A percentile compares a stretch with the other conserved stretches of the same genome.
Conservation (phyloP, 495 filamentous ascomycete species). For the Pseudoneurospora amorphoporcata region DNA sequence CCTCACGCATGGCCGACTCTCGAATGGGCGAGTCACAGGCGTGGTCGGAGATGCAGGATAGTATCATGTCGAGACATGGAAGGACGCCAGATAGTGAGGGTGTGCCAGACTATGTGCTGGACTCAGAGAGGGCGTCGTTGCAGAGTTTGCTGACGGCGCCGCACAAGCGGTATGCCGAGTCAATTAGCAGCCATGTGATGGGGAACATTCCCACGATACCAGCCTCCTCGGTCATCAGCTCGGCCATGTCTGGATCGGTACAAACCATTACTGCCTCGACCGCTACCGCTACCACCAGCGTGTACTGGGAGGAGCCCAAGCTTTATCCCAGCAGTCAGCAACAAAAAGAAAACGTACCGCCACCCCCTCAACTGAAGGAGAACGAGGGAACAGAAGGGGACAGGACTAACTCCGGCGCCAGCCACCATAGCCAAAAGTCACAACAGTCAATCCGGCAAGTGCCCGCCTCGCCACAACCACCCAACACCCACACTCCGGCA, state of each 20-base stretch:
- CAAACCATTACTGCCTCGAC: background rate
- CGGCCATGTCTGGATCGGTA: background rate
- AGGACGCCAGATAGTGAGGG: background rate
- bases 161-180: background rate
- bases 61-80: background rate
- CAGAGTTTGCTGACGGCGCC: background rate
- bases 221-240: background rate
- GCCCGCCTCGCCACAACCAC: background rate
- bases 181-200: background rate
- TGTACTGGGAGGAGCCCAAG: background rate
- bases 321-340: background rate
- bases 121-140: background rate
- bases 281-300: background rate
- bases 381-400: slow-evolving; percentile 4
- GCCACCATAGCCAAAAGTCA: slow-evolving; percentile 38
- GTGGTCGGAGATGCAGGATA: background rate
- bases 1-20: slow-evolving; percentile 6
- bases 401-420: background rate
- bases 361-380: slow-evolving; percentile 9
- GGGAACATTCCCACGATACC: background rate
- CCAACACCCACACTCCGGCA: background rate
- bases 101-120: background rate
- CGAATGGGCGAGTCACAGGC: slow-evolving; percentile 5
- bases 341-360: background rate
- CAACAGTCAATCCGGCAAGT: slow-evolving; percentile 34